Base-by-base conservation (phyloP, 192 early-diverging fungal species). In the Globomyces pollinis-pini region DNA sequence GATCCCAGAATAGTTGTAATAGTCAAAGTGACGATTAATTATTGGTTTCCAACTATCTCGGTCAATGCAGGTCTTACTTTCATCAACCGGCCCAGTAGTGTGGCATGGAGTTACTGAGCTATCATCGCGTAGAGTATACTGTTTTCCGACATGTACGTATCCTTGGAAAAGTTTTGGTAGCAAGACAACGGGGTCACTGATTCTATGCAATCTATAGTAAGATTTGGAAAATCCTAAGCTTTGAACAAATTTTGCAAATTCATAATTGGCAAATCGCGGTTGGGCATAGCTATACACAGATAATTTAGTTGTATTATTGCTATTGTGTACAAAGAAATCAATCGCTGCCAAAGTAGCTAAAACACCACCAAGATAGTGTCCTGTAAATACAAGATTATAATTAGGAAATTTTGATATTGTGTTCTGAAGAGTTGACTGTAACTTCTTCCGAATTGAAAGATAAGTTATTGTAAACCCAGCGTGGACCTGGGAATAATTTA, bases 321-420 rank as follows among this genome's bases (percentile, higher is more conserved):
- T 30, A 33, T 60, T 41, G 45, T 38, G 21, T 52, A 33, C 1
- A 12, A 20, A 60, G 16, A 43, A 59, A n/a, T 64, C 62, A 11
- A 64, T 26, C 11, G 45, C 44, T 8, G 62, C 52, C 15, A 64
- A 30, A 24, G 35, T 24, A 13, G 29, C 45, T 7, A 59, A 15
- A 18, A 56, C 36, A 30, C 44, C 62, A 9, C 62, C 62, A 8
- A 64, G 13, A 15, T 41, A 58, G 51, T 64, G 62, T 2, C 62
- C 62, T 32, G 44, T 38, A 47, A 64, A 58, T 1, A 39, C n/a
- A 32, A 64, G 38, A 5, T 30, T n/a, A 45, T 60, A 60, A 30
- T 38, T 24, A 18, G 38, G 36, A 16, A 21, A 41, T 26, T 58
- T n/a, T 6, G 29, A 12, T 16, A 33, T 33, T 13, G 26, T 16